Conservation (phyloP, 2,329 filamentous ascomycete species). For the Fonsecaea pugnacius region DNA sequence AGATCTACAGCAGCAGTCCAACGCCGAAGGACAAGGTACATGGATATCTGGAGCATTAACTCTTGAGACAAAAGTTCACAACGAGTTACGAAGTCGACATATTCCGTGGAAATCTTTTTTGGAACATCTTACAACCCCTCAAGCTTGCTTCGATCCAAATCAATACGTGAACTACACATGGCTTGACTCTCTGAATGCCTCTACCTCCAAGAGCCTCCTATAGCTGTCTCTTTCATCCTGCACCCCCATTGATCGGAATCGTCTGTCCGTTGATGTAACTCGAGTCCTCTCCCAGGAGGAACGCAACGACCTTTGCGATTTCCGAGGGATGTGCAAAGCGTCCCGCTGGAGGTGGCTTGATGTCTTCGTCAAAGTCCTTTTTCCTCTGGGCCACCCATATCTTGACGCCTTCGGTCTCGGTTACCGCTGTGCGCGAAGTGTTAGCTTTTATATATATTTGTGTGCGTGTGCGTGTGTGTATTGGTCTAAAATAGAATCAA, state of each 20-base stretch:
- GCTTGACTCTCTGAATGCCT: neutral
- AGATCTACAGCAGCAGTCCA: neutral
- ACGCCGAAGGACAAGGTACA: neutral
- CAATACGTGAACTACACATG: too few relatives aligned
- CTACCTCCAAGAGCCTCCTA: too few relatives aligned
- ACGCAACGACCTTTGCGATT: conserved; percentile 1
- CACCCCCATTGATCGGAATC: neutral
- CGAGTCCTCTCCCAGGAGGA: conserved; percentile 1
- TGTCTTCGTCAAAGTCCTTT: conserved; percentile 4
- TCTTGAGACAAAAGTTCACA: too few relatives aligned
- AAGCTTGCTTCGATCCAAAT: too few relatives aligned
- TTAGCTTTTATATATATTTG: neutral
- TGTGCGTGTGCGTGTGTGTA: too few relatives aligned
- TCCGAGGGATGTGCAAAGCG: conserved; percentile 3
- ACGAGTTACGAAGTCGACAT: too few relatives aligned
- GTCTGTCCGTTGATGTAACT: conserved; percentile 9
- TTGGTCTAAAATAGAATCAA: too few relatives aligned
- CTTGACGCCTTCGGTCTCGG: neutral
- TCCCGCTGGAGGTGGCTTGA: neutral
- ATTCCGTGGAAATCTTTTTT: too few relatives aligned
- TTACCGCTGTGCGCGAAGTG: neutral
- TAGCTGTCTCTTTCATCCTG: neutral
- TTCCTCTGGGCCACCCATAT: conserved; percentile 1
- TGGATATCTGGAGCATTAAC: too few relatives aligned
- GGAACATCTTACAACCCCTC: neutral